phyloP scores from a whole-genome alignment of 495 filamentous ascomycete species.

The Tetracladium marchalianum region DNA sequence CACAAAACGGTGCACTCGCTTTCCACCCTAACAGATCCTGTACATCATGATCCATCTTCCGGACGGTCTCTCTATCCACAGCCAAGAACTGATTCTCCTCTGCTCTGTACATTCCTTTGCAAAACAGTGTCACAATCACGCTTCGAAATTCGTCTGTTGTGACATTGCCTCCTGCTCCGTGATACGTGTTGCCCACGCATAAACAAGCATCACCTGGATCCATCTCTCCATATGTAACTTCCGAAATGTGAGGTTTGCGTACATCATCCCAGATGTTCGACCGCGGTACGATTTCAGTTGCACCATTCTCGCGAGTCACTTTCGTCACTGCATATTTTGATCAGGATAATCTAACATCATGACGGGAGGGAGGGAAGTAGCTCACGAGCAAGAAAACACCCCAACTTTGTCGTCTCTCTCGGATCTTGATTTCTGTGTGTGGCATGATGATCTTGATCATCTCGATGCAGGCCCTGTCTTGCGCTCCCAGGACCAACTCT shows the following conservation, averaged over 20 bases:
- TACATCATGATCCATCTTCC: constrained; percentile 20
- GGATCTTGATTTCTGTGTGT: too few species aligned
- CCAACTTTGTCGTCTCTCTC: too few species aligned
- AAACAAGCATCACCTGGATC: constrained; percentile 25
- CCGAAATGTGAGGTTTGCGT: constrained; percentile 10
- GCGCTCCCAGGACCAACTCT: too few species aligned
- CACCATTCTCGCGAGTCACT: constrained; percentile 28
- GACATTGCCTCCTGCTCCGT: constrained; percentile 22
- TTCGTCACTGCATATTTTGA: constrained; percentile 17
- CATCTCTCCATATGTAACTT: constrained; percentile 21
- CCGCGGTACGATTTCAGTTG: constrained; percentile 28
- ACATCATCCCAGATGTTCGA: constrained; percentile 26
- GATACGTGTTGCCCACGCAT: constrained; percentile 21
- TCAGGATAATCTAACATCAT: too few species aligned
- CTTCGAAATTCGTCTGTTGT: constrained; percentile 14
- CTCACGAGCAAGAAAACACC: too few species aligned
- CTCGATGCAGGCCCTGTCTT: too few species aligned
- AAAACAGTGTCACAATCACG: constrained; percentile 16
- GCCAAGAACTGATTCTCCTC: constrained; percentile 31
- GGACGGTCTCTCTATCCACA: constrained; percentile 23
- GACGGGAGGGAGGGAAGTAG: too few species aligned
- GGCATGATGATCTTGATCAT: too few species aligned
- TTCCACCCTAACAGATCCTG: constrained; percentile 21
- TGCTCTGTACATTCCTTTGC: constrained; percentile 22
- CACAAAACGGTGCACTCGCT: background rate